phyloP scores from a whole-genome alignment of 106 monocot species.

The Dactylorhiza incarnata region DNA sequence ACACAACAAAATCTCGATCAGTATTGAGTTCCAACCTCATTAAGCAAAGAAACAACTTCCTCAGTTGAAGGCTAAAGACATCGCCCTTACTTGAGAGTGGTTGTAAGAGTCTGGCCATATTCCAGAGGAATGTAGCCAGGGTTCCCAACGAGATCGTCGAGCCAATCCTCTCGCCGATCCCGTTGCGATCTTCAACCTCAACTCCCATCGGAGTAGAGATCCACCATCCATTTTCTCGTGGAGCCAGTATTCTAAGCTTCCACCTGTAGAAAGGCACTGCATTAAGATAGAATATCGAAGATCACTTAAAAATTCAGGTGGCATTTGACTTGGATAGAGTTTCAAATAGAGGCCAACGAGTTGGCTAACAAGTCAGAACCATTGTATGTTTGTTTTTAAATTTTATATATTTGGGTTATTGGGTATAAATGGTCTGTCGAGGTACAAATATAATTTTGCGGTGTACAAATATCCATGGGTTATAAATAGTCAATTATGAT shows the following conservation, averaged over 20 bases:
- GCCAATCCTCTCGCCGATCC: conserved; percentile 51
- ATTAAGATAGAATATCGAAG: no score
- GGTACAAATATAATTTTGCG: no score
- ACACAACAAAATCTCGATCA: conserved; percentile 1
- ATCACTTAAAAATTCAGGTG: no score
- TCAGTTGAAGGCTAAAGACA: conserved; percentile 60
- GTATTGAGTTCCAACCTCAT: conserved; percentile 25
- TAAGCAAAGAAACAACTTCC: conserved; percentile 52
- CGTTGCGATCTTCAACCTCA: conserved; percentile 45
- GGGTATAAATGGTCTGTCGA: no score
- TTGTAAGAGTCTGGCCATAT: conserved; percentile 44
- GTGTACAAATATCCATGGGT: no score
- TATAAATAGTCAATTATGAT: no score
- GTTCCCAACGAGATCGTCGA: conserved; percentile 57
- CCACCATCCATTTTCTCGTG: conserved; percentile 45
- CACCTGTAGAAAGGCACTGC: conserved; percentile 47
- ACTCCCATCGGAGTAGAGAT: conserved; percentile 33
- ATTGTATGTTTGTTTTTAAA: no score
- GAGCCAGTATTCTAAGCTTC: conserved; percentile 63
- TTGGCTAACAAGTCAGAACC: no score
- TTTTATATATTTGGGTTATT: no score
- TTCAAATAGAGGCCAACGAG: no score
- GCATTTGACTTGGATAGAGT: no score
- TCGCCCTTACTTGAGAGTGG: conserved; percentile 56
- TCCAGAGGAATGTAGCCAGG: conserved; percentile 65